Base-by-base conservation (phyloP, 2,329 filamentous ascomycete species). In the Botrytis cinerea region DNA sequence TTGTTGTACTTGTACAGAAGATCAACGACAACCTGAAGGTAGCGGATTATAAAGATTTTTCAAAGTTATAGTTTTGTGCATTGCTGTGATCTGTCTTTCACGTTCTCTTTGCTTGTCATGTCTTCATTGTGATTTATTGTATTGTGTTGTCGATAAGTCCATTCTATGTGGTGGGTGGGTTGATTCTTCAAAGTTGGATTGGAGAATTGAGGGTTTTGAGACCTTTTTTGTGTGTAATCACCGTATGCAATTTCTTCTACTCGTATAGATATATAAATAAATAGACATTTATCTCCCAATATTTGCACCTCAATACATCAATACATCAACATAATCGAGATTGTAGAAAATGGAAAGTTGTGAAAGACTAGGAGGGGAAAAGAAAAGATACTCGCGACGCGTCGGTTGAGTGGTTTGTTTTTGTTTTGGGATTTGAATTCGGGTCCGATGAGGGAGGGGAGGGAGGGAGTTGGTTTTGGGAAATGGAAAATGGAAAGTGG, bases 391-490 rank as follows among this genome's bases (percentile, higher is more conserved):
- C n/a, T 2, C 32, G 57, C 28, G 28, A 60, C 57, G 57, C 57
- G 57, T 60, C 25, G 25, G 25, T 22, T 59, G 28, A 8, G 18
- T 63, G 45, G 73, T 69, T 78, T 75, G 66, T 73, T 74, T 73
- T 76, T 71, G 75, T 75, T 40, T 76, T 51, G 8, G 46, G 77
- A 76, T n/a, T 70, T 76, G 77, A 75, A 76, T 77, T 78, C 66
- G 67, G 75, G 69, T 35, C n/a, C 25, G 48, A 14, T 18, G 48
- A n/a, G 9, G 2, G 20, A 46, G 18, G 35, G 35, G 35, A 35
- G 14, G 40, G 32, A 5, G 32, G 32, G 32, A 5, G 32, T 35
- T 35, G 32, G 3, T 35, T 35, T 5, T 0, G 32, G 32, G 5
- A 35, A 35, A 43, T 25, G 46, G 48, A 22, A 4, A n/a, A 51